Base-by-base conservation (phyloP, 106 monocot species). In the Triglochin maritima region DNA sequence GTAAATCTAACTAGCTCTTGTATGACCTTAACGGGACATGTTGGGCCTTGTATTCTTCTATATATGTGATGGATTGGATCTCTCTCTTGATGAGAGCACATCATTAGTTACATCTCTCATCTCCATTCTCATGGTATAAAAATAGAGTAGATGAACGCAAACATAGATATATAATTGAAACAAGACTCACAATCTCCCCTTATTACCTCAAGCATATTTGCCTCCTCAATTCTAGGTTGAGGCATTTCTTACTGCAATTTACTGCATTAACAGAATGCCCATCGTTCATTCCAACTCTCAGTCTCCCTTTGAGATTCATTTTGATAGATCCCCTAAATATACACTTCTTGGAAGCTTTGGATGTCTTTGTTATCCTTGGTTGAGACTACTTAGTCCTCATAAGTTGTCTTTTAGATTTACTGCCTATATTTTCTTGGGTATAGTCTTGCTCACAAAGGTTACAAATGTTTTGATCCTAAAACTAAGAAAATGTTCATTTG, bases 111-210 rank as follows among this genome's bases (percentile, higher is more conserved):
- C n/a, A n/a, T n/a, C n/a, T n/a, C n/a, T n/a, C n/a, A n/a, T n/a
- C n/a, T n/a, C n/a, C n/a, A n/a, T n/a, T n/a, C n/a, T n/a, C n/a
- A n/a, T n/a, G n/a, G n/a, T n/a, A n/a, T n/a, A 53, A 77, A 43
- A 77, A 71, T 71, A 71, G 77, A 3, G 3, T 50, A 0, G 54
- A 49, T n/a, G 71, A 77, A 46, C 17, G 69, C 0, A 76, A 69
- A 69, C 76, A 76, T 55, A 3, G 69, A 17, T 69, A 76, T 45
- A 64, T 77, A 16, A 51, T 64, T 8, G 70, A 77, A 63, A 57
- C 45, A 2, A 59, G 69, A 2, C 46, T 77, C 1, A 42, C n/a
- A n/a, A n/a, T n/a, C n/a, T n/a, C n/a, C n/a, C 76, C 10, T 15
- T 69, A 3, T 9, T 77, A 5, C 8, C 13, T 57, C 62, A 77